A percentile compares a stretch with the other conserved stretches of the same genome.
Evolutionary conservation across 2,329 filamentous ascomycete species (phyloP).

Genomic region (Dendrostoma leiphaemia): DNA sequence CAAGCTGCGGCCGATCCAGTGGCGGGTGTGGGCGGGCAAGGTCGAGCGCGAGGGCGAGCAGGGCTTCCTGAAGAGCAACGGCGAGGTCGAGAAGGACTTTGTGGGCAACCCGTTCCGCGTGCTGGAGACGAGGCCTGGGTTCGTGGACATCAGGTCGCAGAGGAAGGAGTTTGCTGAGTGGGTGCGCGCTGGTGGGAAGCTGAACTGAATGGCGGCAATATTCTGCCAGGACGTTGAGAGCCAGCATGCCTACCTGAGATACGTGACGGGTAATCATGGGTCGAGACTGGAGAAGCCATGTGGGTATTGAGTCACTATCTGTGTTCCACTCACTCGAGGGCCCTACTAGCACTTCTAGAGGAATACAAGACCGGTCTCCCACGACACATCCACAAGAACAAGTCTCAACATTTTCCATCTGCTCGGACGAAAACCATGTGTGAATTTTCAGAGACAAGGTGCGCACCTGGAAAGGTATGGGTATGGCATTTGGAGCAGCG

Average conservation of each 20-base stretch:
- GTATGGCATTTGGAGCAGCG: no score
- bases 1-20: constrained; percentile 79
- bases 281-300: background rate
- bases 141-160: constrained; percentile 83
- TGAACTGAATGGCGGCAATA: background rate
- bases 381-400: no score
- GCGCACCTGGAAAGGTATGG: no score
- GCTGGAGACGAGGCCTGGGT: constrained; percentile 78
- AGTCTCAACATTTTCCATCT: no score
- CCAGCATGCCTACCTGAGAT: background rate
- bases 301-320: no score
- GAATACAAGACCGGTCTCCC: no score
- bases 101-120: constrained; percentile 76
- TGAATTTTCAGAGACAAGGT: no score
- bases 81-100: constrained; percentile 68
- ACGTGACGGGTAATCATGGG: background rate
- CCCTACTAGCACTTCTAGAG: no score
- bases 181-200: constrained; percentile 46
- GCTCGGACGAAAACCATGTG: no score
- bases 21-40: constrained; percentile 78
- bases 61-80: constrained; percentile 54
- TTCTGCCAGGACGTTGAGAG: background rate
- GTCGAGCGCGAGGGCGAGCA: constrained; percentile 73
- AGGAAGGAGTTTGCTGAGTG: constrained; percentile 77
- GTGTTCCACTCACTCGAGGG: no score